A percentile compares a stretch with the other conserved stretches of the same genome.
Conservation (phyloP, 352 stramenopile genomes). For the Phytophthora tubulina region DNA sequence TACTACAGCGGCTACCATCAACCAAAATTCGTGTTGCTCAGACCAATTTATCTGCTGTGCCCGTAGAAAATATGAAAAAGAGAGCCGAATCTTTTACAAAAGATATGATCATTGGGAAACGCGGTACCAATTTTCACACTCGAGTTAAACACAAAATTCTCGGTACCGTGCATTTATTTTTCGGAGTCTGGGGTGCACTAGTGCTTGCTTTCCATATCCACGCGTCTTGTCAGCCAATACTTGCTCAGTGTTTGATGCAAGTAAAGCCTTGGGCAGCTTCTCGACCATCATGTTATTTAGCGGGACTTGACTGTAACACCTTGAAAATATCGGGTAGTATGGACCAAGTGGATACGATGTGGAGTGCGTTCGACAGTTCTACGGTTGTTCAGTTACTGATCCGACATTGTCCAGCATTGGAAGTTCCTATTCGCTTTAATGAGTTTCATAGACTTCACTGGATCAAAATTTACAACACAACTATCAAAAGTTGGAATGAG, state of each 20-base stretch:
- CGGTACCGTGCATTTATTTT: slow-evolving; percentile 4
- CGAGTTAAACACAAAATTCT: slow-evolving; percentile 1
- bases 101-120: neutral
- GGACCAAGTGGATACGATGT: slow-evolving; percentile 20
- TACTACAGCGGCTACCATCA: neutral
- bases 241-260: slow-evolving; percentile 33
- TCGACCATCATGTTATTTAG: slow-evolving; percentile 38
- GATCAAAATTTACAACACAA: slow-evolving; percentile 54
- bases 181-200: slow-evolving; percentile 19
- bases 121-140: neutral
- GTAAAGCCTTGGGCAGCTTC: slow-evolving; percentile 41
- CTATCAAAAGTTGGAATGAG: slow-evolving; percentile 30
- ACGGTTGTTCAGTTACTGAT: slow-evolving; percentile 40
- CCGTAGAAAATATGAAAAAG: neutral
- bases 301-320: slow-evolving; percentile 39
- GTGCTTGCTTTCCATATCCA: slow-evolving; percentile 35
- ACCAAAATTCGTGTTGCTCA: neutral
- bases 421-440: slow-evolving; percentile 28
- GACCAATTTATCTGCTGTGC: neutral
- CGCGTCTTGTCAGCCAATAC: slow-evolving; percentile 7
- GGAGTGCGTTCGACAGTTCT: slow-evolving; percentile 34
- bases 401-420: slow-evolving; percentile 38
- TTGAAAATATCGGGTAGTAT: slow-evolving; percentile 21
- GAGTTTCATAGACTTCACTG: slow-evolving; percentile 31
- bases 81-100: neutral